Base-by-base conservation (phyloP, 73 alveolate species). In the Tetrahymena elliotti region DNA sequence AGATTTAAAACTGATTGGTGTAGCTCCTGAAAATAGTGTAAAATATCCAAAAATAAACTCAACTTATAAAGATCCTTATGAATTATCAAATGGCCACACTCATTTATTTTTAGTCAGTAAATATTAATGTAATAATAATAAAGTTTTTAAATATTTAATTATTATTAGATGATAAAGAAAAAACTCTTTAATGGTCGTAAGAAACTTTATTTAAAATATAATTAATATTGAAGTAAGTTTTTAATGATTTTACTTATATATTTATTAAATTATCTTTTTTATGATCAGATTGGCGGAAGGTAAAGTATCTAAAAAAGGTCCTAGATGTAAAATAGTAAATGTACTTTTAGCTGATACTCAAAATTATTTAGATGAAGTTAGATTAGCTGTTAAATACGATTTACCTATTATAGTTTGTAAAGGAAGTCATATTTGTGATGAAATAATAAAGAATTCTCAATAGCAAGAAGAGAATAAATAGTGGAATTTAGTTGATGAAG, bases 91-190 rank as follows among this genome's bases (percentile, higher is more conserved):
- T 92, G 95, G 96, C 10, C 95, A 94, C 54, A 94, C 96, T 33
- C 96, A 94, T 88, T 38, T 94, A 94, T 94, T 94, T 41, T 35
- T 94, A 11, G 35, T 94, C 38, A 94, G 96, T 94, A 94, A 94
- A 18, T 10, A 3, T 31, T 33, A 18, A 5, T n/a, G n/a, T n/a
- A n/a, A n/a, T n/a, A n/a, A n/a, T n/a, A 3, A 8, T 38, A 40
- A 9, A 13, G 6, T 22, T 53, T 0, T 47, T 27, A 10, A 47
- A 18, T 15, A 18, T 3, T 47, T 18, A 47, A 18, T 0, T 13
- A 47, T 47, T 47, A 27, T 35, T 94, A 94, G 96, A 94, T 94
- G 93, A 94, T 15, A 94, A 94, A 18, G 96, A 94, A 40, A 94
- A 94, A 24, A 38, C 68, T 53, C 33, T 94, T 53, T 24, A 83